Evolutionary conservation across 495 filamentous ascomycete species (phyloP).

Genomic region (Trichoderma virens): DNA sequence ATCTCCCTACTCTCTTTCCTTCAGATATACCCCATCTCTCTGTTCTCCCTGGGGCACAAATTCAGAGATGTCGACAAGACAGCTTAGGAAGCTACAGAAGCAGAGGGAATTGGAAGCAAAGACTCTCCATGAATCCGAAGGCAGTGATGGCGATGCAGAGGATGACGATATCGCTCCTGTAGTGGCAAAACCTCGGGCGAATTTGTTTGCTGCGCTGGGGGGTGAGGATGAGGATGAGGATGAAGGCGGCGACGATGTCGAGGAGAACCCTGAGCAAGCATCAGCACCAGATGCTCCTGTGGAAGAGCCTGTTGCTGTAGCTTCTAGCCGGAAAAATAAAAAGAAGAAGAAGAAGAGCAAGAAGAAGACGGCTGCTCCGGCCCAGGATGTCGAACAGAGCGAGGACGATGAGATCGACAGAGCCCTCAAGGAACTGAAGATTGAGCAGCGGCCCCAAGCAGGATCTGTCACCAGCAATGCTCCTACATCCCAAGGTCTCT

Average conservation of each 20-base stretch:
- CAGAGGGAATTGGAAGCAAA: slow-evolving; percentile 47
- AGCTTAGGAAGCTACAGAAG: slow-evolving; percentile 70
- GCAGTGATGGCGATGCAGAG: slow-evolving; percentile 34
- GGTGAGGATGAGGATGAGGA: slow-evolving; percentile 32
- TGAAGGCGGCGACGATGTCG: slow-evolving; percentile 35
- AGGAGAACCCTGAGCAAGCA: slow-evolving; percentile 36
- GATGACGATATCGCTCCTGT: slow-evolving; percentile 32
- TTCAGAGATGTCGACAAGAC: slow-evolving; percentile 67
- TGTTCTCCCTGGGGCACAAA: not conserved
- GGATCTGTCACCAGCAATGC: slow-evolving; percentile 16
- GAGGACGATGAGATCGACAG: slow-evolving; percentile 63
- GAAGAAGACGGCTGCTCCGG: slow-evolving; percentile 31
- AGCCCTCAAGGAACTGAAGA: slow-evolving; percentile 59
- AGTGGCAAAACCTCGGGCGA: slow-evolving; percentile 30
- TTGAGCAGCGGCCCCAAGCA: slow-evolving; percentile 20
- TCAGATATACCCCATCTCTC: not conserved
- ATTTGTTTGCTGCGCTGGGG: slow-evolving; percentile 40
- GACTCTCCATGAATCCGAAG: slow-evolving; percentile 20
- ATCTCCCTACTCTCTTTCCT: not conserved
- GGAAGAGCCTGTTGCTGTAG: slow-evolving; percentile 38
- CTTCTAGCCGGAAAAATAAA: slow-evolving; percentile 31
- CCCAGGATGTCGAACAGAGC: slow-evolving; percentile 10
- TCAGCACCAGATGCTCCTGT: slow-evolving; percentile 19
- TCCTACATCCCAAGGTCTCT: slow-evolving; percentile 37
- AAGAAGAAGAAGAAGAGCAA: slow-evolving; percentile 58